Base-by-base conservation (phyloP, 768 basidiomycete species). In the Ramaria rubella region DNA sequence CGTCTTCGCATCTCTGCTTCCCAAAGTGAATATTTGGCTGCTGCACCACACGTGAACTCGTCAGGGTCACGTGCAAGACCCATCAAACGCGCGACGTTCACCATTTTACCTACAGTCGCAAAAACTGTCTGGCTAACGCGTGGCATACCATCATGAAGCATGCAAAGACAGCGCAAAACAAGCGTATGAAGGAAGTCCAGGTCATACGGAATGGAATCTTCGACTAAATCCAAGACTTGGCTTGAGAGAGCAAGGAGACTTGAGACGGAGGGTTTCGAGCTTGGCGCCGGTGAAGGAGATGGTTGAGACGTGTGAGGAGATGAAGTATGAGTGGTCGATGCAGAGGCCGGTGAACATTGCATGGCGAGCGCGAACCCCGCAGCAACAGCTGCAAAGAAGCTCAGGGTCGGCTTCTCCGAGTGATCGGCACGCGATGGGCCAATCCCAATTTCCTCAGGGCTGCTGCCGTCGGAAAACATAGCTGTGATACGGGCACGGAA, bases 61-160 rank as follows among this genome's bases (percentile, higher is more conserved):
- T 80, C 80, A 0, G 82, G 81, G 61, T 88, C 86, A 27, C 70
- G 68, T 14, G 74, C 76, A 7, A 90, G 74, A 1, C 85, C 85
- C 73, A 87, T 80, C 55, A 72, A 72, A 6, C 85, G 76, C 9
- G 86, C 86, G 6, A 81, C 67, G 59, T 80, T 85, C 52, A 88
- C 78, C 71, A 86, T 77, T 70, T 87, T 87, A 21, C 84, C 84
- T 54, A 83, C 76, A 59, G 77, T 62, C 33, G 77, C 73, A 59
- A 75, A 75, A 5, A 77, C 67, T 29, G 58, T 64, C 57, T 75
- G 74, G 42, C 66, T 68, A 21, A 77, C 71, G 59, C 74, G 70
- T 49, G 70, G 70, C 65, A 68, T 71, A 33, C 80, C 77, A 58
- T 78, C 79, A 64, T 82, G 78, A 58, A 81, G 68, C 63, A 78